Base-by-base conservation (phyloP, 805 yeast genomes). In the Saccharomycopsis guyanensis region DNA sequence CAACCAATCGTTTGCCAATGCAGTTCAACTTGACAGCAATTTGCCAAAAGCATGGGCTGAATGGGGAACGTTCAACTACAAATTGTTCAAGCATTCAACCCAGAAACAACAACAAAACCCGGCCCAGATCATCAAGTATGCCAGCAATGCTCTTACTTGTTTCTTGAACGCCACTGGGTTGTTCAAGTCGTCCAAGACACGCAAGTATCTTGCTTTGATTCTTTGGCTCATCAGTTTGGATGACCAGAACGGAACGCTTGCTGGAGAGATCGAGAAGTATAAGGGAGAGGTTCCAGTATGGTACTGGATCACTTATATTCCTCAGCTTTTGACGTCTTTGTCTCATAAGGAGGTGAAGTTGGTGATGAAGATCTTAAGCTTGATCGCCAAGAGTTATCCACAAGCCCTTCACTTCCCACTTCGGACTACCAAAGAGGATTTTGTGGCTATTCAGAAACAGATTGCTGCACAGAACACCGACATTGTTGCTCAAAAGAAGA, bases 11-110 rank as follows among this genome's bases (percentile, higher is more conserved):
- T 93, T 91, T 68, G 95, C 97, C 1, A 85, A 96, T 2, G 96
- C 98, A 1, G 97, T 94, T 19, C 97, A 91, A 62, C 80, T 91
- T 48, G 98, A 94, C 59, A 73, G 88, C 55, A 86, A 86, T 57
- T 65, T 91, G 40, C 96, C 97, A 1, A 91, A 91, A 60, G 97
- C 97, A 0, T 93, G 99, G 99, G 97, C 97, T 2, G 97, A 93
- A 60, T 93, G 98, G 98, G 99, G 98, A 51, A 78, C 80, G 60
- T 93, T 87, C 68, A 91, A 89, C 60, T 98, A 93, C 56, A 76
- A 80, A 24, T 71, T 96, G 32, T 80, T 86, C 61, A 84, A 85
- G 54, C 95, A 87, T 54, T 10, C 32, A 4, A 29, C 44, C 5
- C 22, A 7, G n/a, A 35, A 31, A 2, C 45, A 39, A 27, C 22